Conservation (phyloP, 2,329 filamentous ascomycete genomes). For the Ophioceras dolichostomum region DNA sequence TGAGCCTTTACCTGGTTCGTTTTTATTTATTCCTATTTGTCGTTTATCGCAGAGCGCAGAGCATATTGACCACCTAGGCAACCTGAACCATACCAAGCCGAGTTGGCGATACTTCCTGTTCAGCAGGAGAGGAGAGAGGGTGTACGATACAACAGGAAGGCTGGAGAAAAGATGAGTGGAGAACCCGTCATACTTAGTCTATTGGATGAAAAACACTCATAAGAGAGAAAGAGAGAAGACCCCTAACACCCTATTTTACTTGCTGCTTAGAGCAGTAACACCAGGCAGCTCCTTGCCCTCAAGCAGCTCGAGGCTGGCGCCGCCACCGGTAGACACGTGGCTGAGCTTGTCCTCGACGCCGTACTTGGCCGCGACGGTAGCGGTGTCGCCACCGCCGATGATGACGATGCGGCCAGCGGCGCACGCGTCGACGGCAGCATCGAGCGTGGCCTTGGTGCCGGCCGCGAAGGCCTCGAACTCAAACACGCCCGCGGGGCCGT, state of each 20-base stretch:
- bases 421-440: constrained; percentile 66
- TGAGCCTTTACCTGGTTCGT: no score
- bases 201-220: no score
- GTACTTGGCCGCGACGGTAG: constrained; percentile 96
- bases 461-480: constrained; percentile 91
- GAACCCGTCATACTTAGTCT: no score
- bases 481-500: constrained; percentile 93
- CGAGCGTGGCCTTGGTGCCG: constrained; percentile 84
- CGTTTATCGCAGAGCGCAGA: no score
- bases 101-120: no score
- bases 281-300: constrained; percentile 97
- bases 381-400: constrained; percentile 95
- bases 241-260: constrained; percentile 31
- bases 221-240: no score
- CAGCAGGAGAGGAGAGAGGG: no score
- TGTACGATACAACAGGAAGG: no score
- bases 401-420: constrained; percentile 84
- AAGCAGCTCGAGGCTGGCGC: constrained; percentile 87
- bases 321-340: constrained; percentile 95
- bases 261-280: constrained; percentile 78
- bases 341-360: constrained; percentile 92
- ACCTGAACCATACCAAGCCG: no score
- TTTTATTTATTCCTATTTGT: no score
- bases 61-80: no score
- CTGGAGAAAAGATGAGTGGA: no score